phyloP scores from a whole-genome alignment of 225 moss, liverwort and hornwort species.

The Climacium dendroides region DNA sequence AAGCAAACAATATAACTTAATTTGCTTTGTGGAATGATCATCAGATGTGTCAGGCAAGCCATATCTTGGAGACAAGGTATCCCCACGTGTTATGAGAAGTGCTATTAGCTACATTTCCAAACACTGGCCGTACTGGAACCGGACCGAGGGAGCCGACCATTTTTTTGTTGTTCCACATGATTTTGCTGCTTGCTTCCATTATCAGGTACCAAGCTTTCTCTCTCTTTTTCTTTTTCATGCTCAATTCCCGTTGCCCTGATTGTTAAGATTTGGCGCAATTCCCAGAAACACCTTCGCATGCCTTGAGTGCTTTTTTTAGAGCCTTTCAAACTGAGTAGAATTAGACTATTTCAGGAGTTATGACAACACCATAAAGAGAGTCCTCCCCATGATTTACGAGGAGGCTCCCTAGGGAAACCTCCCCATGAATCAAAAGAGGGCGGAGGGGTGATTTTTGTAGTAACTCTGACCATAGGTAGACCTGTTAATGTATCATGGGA shows the following conservation, averaged over 20 bases:
- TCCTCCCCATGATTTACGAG: not conserved
- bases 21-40: no score
- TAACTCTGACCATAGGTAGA: not conserved
- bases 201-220: constrained; percentile 42
- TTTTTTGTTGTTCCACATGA: constrained; percentile 84
- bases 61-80: no score
- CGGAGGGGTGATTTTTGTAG: not conserved
- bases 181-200: constrained; percentile 88
- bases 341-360: not conserved
- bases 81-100: constrained; percentile 81
- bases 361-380: not conserved
- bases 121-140: constrained; percentile 79
- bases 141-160: constrained; percentile 82
- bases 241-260: not conserved
- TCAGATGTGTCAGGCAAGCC: no score
- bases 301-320: not conserved
- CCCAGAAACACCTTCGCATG: not conserved
- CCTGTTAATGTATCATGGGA: not conserved
- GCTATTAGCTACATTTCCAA: constrained; percentile 62
- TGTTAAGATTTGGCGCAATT: not conserved
- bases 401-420: no score
- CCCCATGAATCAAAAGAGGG: not conserved
- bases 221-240: not conserved
- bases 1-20: no score
- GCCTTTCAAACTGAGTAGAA: not conserved